Evolutionary conservation across 225 moss, liverwort and hornwort genomes (phyloP), one percentile per base, ranked within the genome.

Genomic region (Bryoerythrophyllum caledonicum): DNA sequence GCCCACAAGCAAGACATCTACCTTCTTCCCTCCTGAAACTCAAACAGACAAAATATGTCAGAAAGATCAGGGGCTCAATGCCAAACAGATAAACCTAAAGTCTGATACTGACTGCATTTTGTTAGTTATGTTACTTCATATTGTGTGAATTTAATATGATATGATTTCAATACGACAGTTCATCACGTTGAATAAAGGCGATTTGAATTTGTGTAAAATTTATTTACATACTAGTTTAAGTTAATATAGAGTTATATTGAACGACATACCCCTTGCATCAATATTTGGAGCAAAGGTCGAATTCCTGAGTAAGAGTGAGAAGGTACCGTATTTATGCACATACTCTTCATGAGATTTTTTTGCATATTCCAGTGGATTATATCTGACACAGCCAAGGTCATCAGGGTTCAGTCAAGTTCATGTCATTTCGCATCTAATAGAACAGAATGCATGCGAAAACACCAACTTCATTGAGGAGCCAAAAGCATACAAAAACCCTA

Each of bases 1-100:
- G 49, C 87, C 87, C 75, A 90, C 87, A 63, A 90, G 76, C 79
- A 90, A 81, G 30, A 87, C 83, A 27, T 90, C 90, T 40, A 90
- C 87, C 68, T 81, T 81, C 81, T 80, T 87, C 30, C 90, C 90
- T 66, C 90, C 90, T 90, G 87, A 28, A 48, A 30, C 56, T 21
- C 26, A 67, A 80, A 77, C 34, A 82, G 5, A 49, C 48, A 49
- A 49, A 15, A 46, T 15, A 49, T 1, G 17, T 49, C 19, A 19
- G 17, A 1, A 17, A 49, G 3, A 49, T 49, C 16, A 17, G 1
- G 13, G 14, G 44, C 2, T 6, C 6, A 4, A 16, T 48, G 17
- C 6, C 17, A 17, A 48, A 48, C 17, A 46, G 16, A 16, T 46
- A 16, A 46, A 16, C 6, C 48, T 48, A 17, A 48, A 48, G 17